These are phyloP conservation scores for Rhypophila decipiens DNA, from an alignment of 495 filamentous ascomycete genomes.

Conservation along the genomic window DNA sequence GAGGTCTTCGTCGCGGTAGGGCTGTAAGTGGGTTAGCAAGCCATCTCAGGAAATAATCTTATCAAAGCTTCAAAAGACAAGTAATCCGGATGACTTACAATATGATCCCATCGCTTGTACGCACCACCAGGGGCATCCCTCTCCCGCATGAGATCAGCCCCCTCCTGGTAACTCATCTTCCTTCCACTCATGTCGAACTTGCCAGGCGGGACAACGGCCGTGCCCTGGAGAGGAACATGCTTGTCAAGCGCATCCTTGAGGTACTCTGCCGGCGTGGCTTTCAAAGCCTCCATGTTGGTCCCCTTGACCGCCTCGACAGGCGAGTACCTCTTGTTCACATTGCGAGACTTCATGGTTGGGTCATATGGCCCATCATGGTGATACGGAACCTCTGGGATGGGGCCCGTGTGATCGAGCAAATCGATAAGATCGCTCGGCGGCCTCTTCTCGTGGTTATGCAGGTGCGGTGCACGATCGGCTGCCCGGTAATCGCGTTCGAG, in stretches of 20 bases:
- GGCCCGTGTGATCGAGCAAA: slow-evolving; percentile 54
- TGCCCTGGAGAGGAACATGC: slow-evolving; percentile 81
- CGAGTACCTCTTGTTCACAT: slow-evolving; percentile 52
- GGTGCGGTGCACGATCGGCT: slow-evolving; percentile 57
- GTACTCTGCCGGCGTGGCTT: slow-evolving; percentile 76
- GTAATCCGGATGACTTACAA: slow-evolving; percentile 47
- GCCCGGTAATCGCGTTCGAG: slow-evolving; percentile 50
- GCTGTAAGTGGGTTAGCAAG: slow-evolving; percentile 34
- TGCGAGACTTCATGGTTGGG: slow-evolving; percentile 67
- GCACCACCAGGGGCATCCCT: slow-evolving; percentile 48
- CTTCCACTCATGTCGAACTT: slow-evolving; percentile 57
- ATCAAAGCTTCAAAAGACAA: not conserved
- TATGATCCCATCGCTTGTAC: slow-evolving; percentile 60
- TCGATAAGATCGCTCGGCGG: slow-evolving; percentile 77
- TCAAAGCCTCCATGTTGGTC: slow-evolving; percentile 70
- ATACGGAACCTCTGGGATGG: slow-evolving; percentile 51
- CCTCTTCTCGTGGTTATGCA: slow-evolving; percentile 46
- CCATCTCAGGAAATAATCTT: not conserved
- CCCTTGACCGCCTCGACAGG: slow-evolving; percentile 72
- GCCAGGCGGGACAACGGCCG: slow-evolving; percentile 70
- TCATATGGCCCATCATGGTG: slow-evolving; percentile 95
- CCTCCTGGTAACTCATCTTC: slow-evolving; percentile 76
- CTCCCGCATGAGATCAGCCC: slow-evolving; percentile 76
- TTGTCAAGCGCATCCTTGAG: slow-evolving; percentile 65
- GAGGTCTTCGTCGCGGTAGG: slow-evolving; percentile 62